Percentiles rank a stretch among this genome's conserved stretches.
phyloP scores from a whole-genome alignment of 1,284 basidiomycete species.

The Ceratobasidium sp. region DNA sequence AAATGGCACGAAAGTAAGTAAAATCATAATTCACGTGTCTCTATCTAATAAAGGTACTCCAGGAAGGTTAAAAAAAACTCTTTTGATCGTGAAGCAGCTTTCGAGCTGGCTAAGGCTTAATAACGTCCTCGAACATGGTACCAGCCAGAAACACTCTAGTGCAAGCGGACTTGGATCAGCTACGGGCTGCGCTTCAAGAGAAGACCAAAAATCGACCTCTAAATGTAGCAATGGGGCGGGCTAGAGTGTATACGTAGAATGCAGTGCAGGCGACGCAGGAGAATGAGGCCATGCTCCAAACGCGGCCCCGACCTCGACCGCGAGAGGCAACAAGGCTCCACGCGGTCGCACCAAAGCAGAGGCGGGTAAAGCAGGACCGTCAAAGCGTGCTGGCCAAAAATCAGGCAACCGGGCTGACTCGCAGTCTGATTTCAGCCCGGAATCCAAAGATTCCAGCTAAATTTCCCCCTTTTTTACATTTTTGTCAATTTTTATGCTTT shows the following conservation, averaged over 20 bases:
- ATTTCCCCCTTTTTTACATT: background rate
- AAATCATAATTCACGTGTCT: too few relatives aligned
- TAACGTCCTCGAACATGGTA: background rate
- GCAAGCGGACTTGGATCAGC: conserved; percentile 6
- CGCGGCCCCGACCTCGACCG: too few relatives aligned
- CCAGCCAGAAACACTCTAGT: background rate
- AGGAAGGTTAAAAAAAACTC: too few relatives aligned
- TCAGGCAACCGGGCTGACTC: background rate
- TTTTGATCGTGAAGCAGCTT: background rate
- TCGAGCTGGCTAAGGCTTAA: background rate
- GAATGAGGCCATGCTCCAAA: background rate
- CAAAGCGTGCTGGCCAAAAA: background rate
- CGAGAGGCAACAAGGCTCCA: background rate
- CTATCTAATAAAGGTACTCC: too few relatives aligned
- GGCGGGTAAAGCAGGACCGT: background rate
- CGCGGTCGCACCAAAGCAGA: background rate
- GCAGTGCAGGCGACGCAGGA: background rate
- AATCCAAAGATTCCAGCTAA: background rate
- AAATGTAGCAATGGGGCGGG: background rate
- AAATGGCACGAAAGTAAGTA: too few relatives aligned
- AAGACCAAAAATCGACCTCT: conserved; percentile 2
- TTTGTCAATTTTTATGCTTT: background rate
- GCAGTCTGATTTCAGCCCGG: background rate
- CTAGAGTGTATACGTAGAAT: conserved; percentile 6
- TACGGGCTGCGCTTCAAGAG: background rate